Percentiles rank a stretch among this genome's conserved stretches.
Evolutionary conservation across 2,329 filamentous ascomycete species (phyloP).

Genomic region (Pseudogymnoascus sp.): DNA sequence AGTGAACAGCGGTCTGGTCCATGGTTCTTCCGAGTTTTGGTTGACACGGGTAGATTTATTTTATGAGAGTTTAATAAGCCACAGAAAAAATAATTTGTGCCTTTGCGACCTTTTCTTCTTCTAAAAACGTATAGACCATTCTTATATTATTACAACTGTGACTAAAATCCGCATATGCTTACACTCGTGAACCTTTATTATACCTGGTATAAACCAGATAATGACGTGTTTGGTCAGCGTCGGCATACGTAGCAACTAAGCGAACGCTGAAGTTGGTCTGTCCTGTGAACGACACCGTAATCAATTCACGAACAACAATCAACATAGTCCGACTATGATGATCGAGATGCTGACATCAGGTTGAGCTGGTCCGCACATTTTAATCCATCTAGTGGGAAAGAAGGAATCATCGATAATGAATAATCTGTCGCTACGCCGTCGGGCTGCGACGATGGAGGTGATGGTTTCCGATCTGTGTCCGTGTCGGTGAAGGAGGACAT

Average conservation of each 20-base stretch:
- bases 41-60: not conserved
- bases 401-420: not conserved
- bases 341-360: not conserved
- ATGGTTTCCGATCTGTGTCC: not conserved
- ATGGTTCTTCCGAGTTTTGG: no score
- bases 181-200: not conserved
- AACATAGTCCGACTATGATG: not conserved
- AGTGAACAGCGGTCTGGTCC: no score
- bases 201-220: not conserved
- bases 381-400: not conserved
- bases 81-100: not conserved
- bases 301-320: slow-evolving; percentile 6
- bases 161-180: not conserved
- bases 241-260: slow-evolving; percentile 1
- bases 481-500: not conserved
- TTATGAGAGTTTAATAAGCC: not conserved
- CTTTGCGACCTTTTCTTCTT: not conserved
- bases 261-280: not conserved
- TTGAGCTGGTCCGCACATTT: not conserved
- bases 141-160: not conserved
- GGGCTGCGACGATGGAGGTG: not conserved
- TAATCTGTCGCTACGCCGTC: not conserved
- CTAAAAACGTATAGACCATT: not conserved
- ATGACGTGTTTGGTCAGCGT: slow-evolving; percentile 5
- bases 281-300: not conserved